Percentiles rank a stretch among this genome's conserved stretches.
Conservation (phyloP, 208 protist genomes). For the Phytomonas francai region DNA sequence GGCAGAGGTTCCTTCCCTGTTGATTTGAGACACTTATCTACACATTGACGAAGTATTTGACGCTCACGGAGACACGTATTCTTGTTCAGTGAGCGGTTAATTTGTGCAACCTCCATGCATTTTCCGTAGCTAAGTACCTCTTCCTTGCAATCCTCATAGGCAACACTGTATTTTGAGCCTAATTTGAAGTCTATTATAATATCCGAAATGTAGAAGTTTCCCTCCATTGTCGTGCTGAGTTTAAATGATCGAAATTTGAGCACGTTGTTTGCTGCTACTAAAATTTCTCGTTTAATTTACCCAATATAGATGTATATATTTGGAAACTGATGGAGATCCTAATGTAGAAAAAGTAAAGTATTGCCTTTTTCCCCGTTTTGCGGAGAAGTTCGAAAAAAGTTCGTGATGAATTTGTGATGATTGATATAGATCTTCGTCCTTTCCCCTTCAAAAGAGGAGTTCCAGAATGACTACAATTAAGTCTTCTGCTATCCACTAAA, state of each 20-base stretch:
- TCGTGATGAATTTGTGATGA: background rate
- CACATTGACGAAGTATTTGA: conserved; percentile 44
- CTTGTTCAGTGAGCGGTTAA: conserved; percentile 54
- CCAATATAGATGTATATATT: conserved; percentile 5
- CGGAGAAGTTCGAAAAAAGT: background rate
- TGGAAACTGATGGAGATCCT: background rate
- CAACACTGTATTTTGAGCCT: conserved; percentile 44
- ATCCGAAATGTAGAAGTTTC: conserved; percentile 83
- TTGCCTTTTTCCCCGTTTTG: background rate
- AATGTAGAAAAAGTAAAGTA: background rate
- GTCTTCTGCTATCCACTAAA: background rate
- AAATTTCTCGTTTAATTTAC: background rate
- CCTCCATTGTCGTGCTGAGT: conserved; percentile 39
- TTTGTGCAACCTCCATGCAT: conserved; percentile 70
- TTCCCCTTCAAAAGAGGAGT: background rate
- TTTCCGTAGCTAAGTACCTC: conserved; percentile 47
- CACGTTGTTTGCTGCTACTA: background rate
- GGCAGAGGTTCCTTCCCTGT: conserved; percentile 10
- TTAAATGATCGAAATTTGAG: background rate
- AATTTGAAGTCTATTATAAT: conserved; percentile 53
- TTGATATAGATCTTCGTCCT: background rate
- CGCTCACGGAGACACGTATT: conserved; percentile 55
- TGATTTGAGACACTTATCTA: conserved; percentile 29
- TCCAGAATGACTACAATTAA: no score
- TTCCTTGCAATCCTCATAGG: conserved; percentile 43